Base-by-base conservation (phyloP, 2,329 filamentous ascomycete genomes). In the Colletotrichum truncatum region DNA sequence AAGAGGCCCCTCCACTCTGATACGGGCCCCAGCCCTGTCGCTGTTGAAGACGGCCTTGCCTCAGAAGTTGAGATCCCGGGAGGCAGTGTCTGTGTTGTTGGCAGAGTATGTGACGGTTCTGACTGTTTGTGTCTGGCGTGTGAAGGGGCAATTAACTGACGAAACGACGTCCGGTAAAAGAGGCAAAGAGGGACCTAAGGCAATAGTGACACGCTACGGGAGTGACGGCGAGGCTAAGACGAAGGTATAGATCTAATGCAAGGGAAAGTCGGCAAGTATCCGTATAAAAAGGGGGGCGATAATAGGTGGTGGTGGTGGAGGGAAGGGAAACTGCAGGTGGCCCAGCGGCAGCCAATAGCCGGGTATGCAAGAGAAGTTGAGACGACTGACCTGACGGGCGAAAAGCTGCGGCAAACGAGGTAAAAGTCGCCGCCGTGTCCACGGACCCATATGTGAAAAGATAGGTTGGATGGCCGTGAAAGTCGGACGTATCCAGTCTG, bases 1-100 rank as follows among this genome's bases (percentile, higher is more conserved):
- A 12, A 45, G 45, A 28, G 39, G 45, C 46, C 55, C 55, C 61
- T 64, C 55, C 41, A 11, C 26, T 54, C 57, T 65, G 56, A 41
- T 59, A 62, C 57, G 57, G n/a, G 45, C 49, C 62, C 57, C 49
- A 51, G 51, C 41, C 56, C 56, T 62, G 39, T 25, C 30, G 18
- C 38, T 49, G 39, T 53, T 16, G 51, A 12, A 30, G 12, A 49
- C 23, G 45, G 32, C 36, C 28, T 64, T 46, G 46, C 55, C 36
- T 64, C 23, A 64, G 61, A 48, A 64, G 32, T 14, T 39, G 39
- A 34, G 38, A 28, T 64, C 23, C 61, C 61, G 61, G 48, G 46
- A 48, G 61, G 61, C 55, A 52, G 48, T 64, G 61, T 41, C 12
- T n/a, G 26, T 51, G 14, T 10, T 55, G 51, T 45, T 63, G 59